Evolutionary conservation across 1,139 yeast genomes (phyloP), one percentile per base, ranked within the genome.

Genomic region (Saccharomyces hybrid): DNA sequence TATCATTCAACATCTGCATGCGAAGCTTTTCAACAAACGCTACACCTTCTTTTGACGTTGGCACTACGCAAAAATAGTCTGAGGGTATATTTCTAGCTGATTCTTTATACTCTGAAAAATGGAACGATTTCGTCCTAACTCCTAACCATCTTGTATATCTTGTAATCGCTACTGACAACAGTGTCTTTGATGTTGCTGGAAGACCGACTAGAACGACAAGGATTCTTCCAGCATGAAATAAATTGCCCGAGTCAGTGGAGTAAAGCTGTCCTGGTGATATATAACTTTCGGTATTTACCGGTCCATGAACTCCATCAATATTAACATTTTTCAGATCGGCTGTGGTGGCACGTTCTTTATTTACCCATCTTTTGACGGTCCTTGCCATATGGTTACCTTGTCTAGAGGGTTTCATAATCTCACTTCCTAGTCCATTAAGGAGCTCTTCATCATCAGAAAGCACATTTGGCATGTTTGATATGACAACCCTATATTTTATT

Each of bases 101-200:
- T 51, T 82, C 81, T 59, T 97, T 79, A 69, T 91, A 93, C 69
- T 93, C 95, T 23, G 97, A 96, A 58, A 91, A 80, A 71, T 93
- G 99, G 75, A 90, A 93, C 34, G 89, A 83, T 64, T 88, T 91
- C 1, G 97, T 86, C 65, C 88, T 85, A 27, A 93, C 98, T 5
- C 99, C 99, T 47, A 93, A 76, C 93, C 99, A 93, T 62, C 97
- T 78, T 60, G 95, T 77, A 69, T 91, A 93, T 57, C 99, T 79
- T 1, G 97, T 90, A 59, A 93, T 78, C 11, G 96, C 85, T 27
- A 91, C 98, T 6, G 97, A 86, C 56, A 91, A 78, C 68, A 91
- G 93, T 1, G 99, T 93, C 69, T 93, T 93, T 5, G 99, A 98
- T 54, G 99, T 79, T 1, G 97, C 99, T 0, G 99, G 99, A 58